Evolutionary conservation across 805 yeast species (phyloP).

Genomic region (Saturnispora serradocipensis): DNA sequence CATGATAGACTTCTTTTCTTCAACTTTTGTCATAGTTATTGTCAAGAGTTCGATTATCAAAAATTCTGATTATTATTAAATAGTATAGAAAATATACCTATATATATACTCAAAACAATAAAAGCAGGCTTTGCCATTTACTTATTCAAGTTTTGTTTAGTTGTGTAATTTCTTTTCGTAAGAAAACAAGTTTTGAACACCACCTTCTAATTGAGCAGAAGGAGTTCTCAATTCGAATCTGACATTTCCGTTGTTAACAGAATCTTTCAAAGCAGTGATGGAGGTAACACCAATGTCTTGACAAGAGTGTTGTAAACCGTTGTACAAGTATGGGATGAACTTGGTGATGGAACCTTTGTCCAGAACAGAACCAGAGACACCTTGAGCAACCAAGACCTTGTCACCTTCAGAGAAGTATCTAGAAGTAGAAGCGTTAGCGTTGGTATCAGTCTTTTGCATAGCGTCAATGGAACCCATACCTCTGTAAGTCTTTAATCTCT

Average conservation of each 20-base stretch:
- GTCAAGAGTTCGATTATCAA: too few species aligned
- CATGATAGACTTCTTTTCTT: not conserved
- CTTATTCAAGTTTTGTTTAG: constrained; percentile 26
- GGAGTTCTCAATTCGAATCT: constrained; percentile 98
- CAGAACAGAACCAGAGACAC: constrained; percentile 94
- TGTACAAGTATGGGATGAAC: constrained; percentile 87
- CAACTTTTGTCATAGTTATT: too few species aligned
- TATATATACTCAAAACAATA: not conserved
- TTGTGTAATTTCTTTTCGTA: constrained; percentile 96
- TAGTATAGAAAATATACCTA: not conserved
- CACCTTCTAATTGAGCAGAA: constrained; percentile 98
- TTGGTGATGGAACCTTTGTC: constrained; percentile 94
- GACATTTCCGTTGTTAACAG: constrained; percentile 58
- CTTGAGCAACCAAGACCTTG: constrained; percentile 95
- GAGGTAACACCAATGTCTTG: constrained; percentile 92
- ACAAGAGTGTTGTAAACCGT: constrained; percentile 96
- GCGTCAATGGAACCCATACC: constrained; percentile 99
- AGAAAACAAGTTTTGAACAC: constrained; percentile 91
- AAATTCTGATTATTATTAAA: not conserved
- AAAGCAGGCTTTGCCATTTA: not conserved
- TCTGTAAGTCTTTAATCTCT: constrained; percentile 93
- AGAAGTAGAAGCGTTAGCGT: constrained; percentile 95
- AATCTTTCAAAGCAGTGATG: constrained; percentile 49
- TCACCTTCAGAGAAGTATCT: constrained; percentile 97
- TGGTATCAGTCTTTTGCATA: constrained; percentile 81